phyloP scores from a whole-genome alignment of 805 yeast species.

The Ogataea methylovora region DNA sequence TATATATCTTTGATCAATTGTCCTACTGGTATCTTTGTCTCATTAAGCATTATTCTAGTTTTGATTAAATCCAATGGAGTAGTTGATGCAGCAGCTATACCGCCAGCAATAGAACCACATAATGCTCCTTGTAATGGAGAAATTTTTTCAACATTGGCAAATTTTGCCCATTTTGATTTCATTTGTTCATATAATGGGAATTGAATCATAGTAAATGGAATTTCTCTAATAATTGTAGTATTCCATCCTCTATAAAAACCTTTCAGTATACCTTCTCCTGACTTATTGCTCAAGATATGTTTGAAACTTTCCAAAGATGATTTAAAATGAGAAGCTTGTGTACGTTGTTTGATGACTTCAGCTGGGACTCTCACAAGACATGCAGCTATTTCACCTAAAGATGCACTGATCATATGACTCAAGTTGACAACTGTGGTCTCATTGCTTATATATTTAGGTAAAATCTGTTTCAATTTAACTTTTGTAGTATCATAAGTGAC shows the following conservation, averaged over 20 bases:
- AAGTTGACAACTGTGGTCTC: constrained; percentile 25
- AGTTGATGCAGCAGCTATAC: constrained; percentile 72
- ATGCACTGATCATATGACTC: constrained; percentile 83
- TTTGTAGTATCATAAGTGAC: constrained; percentile 81
- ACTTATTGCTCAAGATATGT: constrained; percentile 49
- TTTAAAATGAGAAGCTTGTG: constrained; percentile 62
- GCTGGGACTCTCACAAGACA: constrained; percentile 95
- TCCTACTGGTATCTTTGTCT: constrained; percentile 37
- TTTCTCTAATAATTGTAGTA: constrained; percentile 88
- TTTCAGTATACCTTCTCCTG: constrained; percentile 69
- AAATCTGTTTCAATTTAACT: constrained; percentile 14
- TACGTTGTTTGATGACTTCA: constrained; percentile 90
- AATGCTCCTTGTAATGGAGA: constrained; percentile 73
- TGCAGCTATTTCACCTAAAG: constrained; percentile 87
- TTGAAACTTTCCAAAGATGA: constrained; percentile 63
- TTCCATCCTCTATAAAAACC: constrained; percentile 93
- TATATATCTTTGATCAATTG: constrained; percentile 44
- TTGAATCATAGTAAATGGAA: constrained; percentile 93
- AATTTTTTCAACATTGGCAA: constrained; percentile 26
- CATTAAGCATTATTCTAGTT: constrained; percentile 77
- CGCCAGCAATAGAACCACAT: constrained; percentile 80
- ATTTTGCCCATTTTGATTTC: constrained; percentile 51
- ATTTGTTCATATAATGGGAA: constrained; percentile 88
- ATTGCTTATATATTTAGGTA: constrained; percentile 17
- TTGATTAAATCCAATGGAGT: constrained; percentile 77